phyloP scores from a whole-genome alignment of 495 filamentous ascomycete species.

The Chaetomidium leptoderma region DNA sequence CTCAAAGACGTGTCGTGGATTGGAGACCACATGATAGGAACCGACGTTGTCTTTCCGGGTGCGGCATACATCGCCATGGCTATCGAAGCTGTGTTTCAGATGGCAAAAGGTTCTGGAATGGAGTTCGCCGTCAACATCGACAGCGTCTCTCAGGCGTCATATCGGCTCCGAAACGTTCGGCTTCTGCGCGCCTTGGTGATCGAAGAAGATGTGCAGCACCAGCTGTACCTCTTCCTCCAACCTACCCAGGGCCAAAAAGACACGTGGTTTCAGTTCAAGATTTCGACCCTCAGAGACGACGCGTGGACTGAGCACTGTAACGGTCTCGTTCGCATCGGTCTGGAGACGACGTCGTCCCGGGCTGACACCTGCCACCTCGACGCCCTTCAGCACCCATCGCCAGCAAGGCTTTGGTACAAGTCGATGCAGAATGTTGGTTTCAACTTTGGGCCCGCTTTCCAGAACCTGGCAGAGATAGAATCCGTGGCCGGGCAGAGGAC shows the following conservation, averaged over 20 bases:
- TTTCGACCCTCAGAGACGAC: no score
- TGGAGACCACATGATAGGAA: constrained; percentile 36
- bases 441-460: constrained; percentile 28
- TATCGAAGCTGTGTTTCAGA: constrained; percentile 18
- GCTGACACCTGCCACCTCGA: no score
- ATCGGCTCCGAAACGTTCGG: not conserved
- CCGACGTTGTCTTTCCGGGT: constrained; percentile 20
- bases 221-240: no score
- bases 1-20: constrained; percentile 38
- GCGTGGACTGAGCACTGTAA: constrained; percentile 10
- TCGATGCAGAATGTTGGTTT: constrained; percentile 23
- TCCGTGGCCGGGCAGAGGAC: not conserved
- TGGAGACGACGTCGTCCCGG: not conserved
- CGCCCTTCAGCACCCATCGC: constrained; percentile 3
- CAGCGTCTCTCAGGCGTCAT: not conserved
- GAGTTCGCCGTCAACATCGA: not conserved
- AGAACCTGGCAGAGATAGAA: constrained; percentile 20
- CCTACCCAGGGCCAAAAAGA: no score
- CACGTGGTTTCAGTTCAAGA: no score
- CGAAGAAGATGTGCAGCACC: no score
- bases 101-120: no score
- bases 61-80: constrained; percentile 17
- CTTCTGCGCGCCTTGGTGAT: no score
- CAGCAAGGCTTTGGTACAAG: constrained; percentile 30
- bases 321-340: not conserved